phyloP scores from a whole-genome alignment of 2,329 filamentous ascomycete genomes.

The Beauveria sp. region DNA sequence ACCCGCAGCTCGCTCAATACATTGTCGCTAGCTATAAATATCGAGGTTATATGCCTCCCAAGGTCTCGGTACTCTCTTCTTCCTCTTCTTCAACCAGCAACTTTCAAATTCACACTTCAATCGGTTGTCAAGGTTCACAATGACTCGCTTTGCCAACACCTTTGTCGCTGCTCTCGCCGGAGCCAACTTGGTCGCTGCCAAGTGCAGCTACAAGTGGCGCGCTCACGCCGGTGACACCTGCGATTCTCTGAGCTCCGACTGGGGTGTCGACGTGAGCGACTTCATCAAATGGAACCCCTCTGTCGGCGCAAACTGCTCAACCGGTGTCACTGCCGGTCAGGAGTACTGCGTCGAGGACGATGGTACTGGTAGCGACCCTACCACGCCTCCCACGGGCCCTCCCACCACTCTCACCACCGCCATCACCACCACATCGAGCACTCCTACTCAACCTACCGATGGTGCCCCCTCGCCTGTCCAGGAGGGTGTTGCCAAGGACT shows the following conservation, averaged over 20 bases:
- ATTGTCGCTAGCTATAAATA: neutral
- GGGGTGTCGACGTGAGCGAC: constrained; percentile 16
- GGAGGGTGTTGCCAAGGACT: constrained; percentile 7
- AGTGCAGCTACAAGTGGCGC: constrained; percentile 10
- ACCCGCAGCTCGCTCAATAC: neutral
- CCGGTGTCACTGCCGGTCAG: neutral
- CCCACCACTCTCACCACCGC: neutral
- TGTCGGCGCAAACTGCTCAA: constrained; percentile 10
- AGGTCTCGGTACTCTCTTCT: neutral
- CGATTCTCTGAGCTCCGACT: constrained; percentile 17
- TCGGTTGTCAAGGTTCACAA: neutral
- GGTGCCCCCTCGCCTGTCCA: constrained; percentile 6
- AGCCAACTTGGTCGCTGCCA: constrained; percentile 7
- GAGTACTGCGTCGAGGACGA: constrained; percentile 16
- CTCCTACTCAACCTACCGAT: neutral
- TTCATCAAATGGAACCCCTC: constrained; percentile 21
- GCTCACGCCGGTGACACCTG: constrained; percentile 20
- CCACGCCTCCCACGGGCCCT: neutral
- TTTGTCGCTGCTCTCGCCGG: constrained; percentile 6
- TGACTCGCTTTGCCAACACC: constrained; percentile 5
- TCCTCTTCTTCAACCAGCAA: neutral
- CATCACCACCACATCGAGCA: neutral
- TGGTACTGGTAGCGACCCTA: neutral
- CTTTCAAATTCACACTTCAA: neutral
- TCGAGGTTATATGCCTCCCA: neutral